Evolutionary conservation across 805 yeast species (phyloP).

Genomic region (Candida coquimbonensis): DNA sequence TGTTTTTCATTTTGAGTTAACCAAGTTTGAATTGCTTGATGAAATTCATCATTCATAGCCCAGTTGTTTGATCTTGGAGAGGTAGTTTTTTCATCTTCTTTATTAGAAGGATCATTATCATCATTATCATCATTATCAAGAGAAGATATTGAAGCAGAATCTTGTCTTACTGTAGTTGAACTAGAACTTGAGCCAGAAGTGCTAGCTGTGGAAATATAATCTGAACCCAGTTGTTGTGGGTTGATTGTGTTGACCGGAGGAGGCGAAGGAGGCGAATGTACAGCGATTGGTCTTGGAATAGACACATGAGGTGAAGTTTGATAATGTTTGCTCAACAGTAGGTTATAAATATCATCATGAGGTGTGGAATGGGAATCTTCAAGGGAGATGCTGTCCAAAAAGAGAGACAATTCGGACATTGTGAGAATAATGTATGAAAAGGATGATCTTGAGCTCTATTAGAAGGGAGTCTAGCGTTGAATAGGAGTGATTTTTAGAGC

Average conservation of each 20-base stretch:
- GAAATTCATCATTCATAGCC: slow-evolving; percentile 23
- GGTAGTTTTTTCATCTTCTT: background rate
- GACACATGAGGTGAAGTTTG: background rate
- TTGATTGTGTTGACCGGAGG: slow-evolving; percentile 14
- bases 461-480: too few relatives aligned
- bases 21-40: slow-evolving; percentile 22
- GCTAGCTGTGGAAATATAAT: slow-evolving; percentile 3
- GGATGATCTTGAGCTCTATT: too few relatives aligned
- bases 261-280: slow-evolving; percentile 2
- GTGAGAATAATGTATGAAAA: too few relatives aligned
- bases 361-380: slow-evolving; percentile 1
- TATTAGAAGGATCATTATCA: background rate
- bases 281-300: background rate
- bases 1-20: slow-evolving; percentile 16
- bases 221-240: slow-evolving; percentile 13
- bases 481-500: too few relatives aligned
- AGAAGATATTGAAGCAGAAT: slow-evolving; percentile 6
- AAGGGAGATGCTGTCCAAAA: slow-evolving; percentile 7
- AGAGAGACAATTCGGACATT: slow-evolving; percentile 7
- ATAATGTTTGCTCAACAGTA: slow-evolving; percentile 4
- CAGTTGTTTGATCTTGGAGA: slow-evolving; percentile 10
- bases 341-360: slow-evolving; percentile 4
- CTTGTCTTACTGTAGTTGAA: slow-evolving; percentile 3
- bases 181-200: slow-evolving; percentile 8
- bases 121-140: slow-evolving; percentile 2